A percentile compares a stretch with the other conserved stretches of the same genome.
These are phyloP conservation scores for Quercus aquifolioides DNA, from an alignment of 306 rosid species.

Conservation along the genomic window DNA sequence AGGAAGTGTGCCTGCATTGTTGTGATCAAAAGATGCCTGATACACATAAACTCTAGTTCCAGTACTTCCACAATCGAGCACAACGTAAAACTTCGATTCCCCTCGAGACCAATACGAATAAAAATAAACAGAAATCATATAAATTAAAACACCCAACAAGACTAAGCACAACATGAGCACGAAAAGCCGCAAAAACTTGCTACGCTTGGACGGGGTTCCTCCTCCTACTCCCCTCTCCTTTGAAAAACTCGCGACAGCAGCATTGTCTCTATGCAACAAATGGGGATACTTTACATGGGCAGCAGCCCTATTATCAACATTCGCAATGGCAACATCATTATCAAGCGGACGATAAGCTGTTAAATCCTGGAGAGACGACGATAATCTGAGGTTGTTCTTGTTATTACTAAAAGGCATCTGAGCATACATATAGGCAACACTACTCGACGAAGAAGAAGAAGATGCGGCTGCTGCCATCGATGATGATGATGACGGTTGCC, in stretches of 20 bases:
- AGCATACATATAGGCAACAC: no score
- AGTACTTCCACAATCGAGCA: slow-evolving; percentile 92
- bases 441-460: slow-evolving; percentile 1
- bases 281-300: slow-evolving; percentile 36
- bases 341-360: slow-evolving; percentile 47
- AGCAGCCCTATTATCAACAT: background rate
- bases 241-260: slow-evolving; percentile 48
- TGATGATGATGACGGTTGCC: slow-evolving; percentile 21
- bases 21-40: slow-evolving; percentile 52
- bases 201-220: slow-evolving; percentile 33
- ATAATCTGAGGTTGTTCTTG: slow-evolving; percentile 52
- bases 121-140: slow-evolving; percentile 39
- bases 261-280: slow-evolving; percentile 36
- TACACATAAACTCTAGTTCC: slow-evolving; percentile 80
- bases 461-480: background rate
- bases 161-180: slow-evolving; percentile 40
- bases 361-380: slow-evolving; percentile 86
- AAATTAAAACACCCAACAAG: slow-evolving; percentile 45
- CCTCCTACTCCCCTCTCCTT: slow-evolving; percentile 50
- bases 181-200: slow-evolving; percentile 52
- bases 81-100: slow-evolving; percentile 65
- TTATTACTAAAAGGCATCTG: background rate
- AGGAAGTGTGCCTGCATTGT: slow-evolving; percentile 53
- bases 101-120: slow-evolving; percentile 69
- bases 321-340: slow-evolving; percentile 8